These are phyloP conservation scores for Colletotrichum lupini DNA, from an alignment of 2,329 filamentous ascomycete species.

Conservation along the genomic window DNA sequence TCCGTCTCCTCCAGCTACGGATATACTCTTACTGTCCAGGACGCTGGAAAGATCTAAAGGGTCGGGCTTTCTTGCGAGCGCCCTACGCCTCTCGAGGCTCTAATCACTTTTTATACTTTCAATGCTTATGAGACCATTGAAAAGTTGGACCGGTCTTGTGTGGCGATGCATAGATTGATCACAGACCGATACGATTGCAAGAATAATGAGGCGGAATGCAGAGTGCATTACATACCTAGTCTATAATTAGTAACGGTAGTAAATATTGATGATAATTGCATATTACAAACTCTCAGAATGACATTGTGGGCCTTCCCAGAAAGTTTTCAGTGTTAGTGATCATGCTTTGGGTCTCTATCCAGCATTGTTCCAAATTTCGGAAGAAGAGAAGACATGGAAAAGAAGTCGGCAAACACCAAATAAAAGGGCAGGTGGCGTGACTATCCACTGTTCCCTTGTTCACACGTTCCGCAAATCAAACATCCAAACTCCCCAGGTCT, in stretches of 20 bases:
- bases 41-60: too few species aligned
- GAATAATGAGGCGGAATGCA: not conserved
- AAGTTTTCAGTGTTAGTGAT: too few species aligned
- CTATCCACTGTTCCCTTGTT: too few species aligned
- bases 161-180: not conserved
- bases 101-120: not conserved
- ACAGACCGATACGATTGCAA: not conserved
- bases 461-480: too few species aligned
- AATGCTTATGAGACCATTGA: not conserved
- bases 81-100: not conserved
- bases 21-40: constrained; percentile 2
- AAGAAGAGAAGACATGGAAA: too few species aligned
- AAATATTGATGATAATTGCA: not conserved
- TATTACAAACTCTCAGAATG: not conserved
- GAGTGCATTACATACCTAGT: not conserved
- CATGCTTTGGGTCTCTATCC: too few species aligned
- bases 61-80: fast-evolving
- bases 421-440: too few species aligned
- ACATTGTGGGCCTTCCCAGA: not conserved
- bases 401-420: too few species aligned
- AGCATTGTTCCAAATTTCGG: too few species aligned
- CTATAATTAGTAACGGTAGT: not conserved
- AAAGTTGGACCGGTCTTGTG: not conserved
- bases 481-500: too few species aligned
- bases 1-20: constrained; percentile 27